A percentile compares a stretch with the other conserved stretches of the same genome.
These are phyloP conservation scores for Paraglomus brasilianum DNA, from an alignment of 192 early-diverging fungal genomes.

Conservation along the genomic window DNA sequence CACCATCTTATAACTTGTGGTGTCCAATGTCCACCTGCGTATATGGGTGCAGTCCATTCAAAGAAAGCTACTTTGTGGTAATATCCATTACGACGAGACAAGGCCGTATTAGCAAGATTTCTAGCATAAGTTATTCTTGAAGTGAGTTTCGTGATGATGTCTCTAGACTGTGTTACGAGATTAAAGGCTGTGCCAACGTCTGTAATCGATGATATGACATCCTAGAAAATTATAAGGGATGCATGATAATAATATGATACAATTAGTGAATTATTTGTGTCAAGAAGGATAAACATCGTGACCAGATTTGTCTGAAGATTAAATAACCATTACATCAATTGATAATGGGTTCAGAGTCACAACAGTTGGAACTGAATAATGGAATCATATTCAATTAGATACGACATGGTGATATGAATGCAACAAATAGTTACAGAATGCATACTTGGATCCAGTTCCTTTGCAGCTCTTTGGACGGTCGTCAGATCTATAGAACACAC, in stretches of 20 bases:
- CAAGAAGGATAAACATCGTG: no score
- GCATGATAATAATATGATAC: no score
- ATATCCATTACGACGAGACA: slow-evolving; percentile 28
- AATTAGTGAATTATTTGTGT: no score
- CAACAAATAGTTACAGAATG: slow-evolving; percentile 20
- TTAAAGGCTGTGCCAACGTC: slow-evolving; percentile 45
- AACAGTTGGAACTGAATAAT: slow-evolving; percentile 25
- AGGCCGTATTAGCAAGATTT: slow-evolving; percentile 19
- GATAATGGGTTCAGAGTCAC: slow-evolving; percentile 45
- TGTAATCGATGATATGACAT: slow-evolving; percentile 48
- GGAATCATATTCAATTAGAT: background rate
- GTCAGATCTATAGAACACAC: slow-evolving; percentile 55
- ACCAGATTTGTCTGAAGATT: no score
- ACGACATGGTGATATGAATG: no score
- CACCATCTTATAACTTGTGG: slow-evolving; percentile 49
- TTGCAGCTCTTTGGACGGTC: slow-evolving; percentile 49
- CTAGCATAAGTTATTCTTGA: slow-evolving; percentile 41
- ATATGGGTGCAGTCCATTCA: slow-evolving; percentile 55
- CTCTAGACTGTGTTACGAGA: slow-evolving; percentile 34
- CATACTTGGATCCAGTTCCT: slow-evolving; percentile 44
- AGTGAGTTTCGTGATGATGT: slow-evolving; percentile 30
- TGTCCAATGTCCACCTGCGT: slow-evolving; percentile 53
- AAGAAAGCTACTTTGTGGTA: slow-evolving; percentile 45
- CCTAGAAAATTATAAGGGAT: slow-evolving; percentile 24
- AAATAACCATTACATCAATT: slow-evolving; percentile 18